Base-by-base conservation (phyloP, 768 basidiomycete species). In the Leccinum ochraceum region DNA sequence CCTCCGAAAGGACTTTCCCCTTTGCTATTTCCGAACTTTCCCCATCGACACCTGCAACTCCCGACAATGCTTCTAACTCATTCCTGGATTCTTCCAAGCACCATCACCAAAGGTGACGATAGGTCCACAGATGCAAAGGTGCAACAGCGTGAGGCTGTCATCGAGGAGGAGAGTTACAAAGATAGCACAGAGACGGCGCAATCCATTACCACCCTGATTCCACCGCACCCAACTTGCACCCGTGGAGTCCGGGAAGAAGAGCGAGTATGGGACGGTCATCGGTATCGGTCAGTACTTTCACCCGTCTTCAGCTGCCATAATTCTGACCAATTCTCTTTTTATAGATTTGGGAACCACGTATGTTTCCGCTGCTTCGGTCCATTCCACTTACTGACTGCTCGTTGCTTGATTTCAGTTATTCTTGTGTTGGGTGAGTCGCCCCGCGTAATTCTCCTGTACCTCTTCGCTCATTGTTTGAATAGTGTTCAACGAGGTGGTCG, bases 291-390 rank as follows among this genome's bases (percentile, higher is more conserved):
- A 53, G 87, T 78, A 2, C 32, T 59, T 13, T n/a, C 14, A 2
- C 17, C 20, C 2, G 0, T 0, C 13, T 7, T 22, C 2, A 3
- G 11, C 8, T 4, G 3, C 1, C 2, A 8, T 10, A 1, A 4
- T 56, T 55, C 61, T 63, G 49, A 76, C 54, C 24, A 3, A 9
- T 50, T 16, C 16, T 58, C 3, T 48, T 36, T 67, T 34, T 34
- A 55, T 71, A 90, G 94, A 96, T 81, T 80, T 96, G 79, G 94
- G 94, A 79, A 97, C 94, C 65, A 94, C 92, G 83, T 92, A 83
- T 66, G 81, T 69, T 16, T 66, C 46, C 1, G 7, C 54, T 54
- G 30, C 51, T 34, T 34, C 9, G 7, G 16, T 56, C 54, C 16
- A 20, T 16, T 16, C 2, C 6, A 16, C 26, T 59, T 55, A 8